A percentile compares a stretch with the other conserved stretches of the same genome.
phyloP scores from a whole-genome alignment of 1,139 yeast genomes.

The Zygosaccharomyces sapae region DNA sequence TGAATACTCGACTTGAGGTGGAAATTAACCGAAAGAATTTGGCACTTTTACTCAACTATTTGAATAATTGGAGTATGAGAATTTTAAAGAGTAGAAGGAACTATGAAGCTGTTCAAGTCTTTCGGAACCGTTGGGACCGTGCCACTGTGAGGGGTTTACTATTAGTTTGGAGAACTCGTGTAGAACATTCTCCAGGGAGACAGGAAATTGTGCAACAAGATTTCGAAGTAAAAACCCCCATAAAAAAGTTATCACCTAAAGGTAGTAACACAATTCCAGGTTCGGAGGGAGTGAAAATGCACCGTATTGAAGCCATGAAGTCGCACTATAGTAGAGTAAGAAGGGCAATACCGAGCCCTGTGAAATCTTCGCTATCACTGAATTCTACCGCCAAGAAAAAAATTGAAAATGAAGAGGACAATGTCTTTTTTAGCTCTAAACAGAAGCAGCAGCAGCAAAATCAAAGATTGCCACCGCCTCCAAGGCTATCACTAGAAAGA shows the following conservation, averaged over 20 bases:
- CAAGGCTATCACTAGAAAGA: constrained; percentile 19
- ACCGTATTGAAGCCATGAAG: constrained; percentile 36
- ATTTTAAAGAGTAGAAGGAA: constrained; percentile 35
- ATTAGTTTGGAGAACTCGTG: constrained; percentile 35
- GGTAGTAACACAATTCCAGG: constrained; percentile 34
- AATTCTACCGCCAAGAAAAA: constrained; percentile 19
- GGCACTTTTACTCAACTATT: constrained; percentile 21
- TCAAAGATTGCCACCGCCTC: constrained; percentile 12
- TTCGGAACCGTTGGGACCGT: constrained; percentile 38
- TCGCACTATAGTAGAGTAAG: constrained; percentile 35
- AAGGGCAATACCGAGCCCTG: constrained; percentile 39
- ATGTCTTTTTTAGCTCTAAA: constrained; percentile 5
- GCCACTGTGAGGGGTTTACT: constrained; percentile 38
- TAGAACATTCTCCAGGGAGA: constrained; percentile 15
- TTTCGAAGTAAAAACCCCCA: constrained; percentile 18
- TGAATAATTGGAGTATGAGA: constrained; percentile 36
- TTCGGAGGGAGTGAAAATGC: constrained; percentile 35
- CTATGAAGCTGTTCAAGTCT: constrained; percentile 32
- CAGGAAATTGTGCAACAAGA: constrained; percentile 12
- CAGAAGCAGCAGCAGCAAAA: background rate
- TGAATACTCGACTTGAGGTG: constrained; percentile 19
- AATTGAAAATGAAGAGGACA: constrained; percentile 11
- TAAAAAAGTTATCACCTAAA: constrained; percentile 9
- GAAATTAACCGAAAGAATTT: constrained; percentile 23
- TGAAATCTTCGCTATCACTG: constrained; percentile 23